Base-by-base conservation (phyloP, 768 basidiomycete genomes). In the Polyporus arcularius region DNA sequence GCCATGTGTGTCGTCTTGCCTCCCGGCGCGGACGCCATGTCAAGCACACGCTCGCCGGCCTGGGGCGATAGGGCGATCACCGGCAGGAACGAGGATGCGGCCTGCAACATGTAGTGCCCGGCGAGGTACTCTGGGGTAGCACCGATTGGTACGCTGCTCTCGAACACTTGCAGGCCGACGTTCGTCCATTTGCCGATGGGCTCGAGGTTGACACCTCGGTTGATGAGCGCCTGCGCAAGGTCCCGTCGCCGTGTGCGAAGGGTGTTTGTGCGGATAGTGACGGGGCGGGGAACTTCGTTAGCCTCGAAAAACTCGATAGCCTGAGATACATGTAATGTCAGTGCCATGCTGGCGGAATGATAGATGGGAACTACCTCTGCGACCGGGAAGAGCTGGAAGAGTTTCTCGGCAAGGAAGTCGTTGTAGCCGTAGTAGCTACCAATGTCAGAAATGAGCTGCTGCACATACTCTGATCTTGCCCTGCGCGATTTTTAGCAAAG, bases 101-200 rank as follows among this genome's bases (percentile, higher is more conserved):
- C 94, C 79, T 99, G 97, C 28, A 98, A 90, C 93, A 99, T 98
- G 76, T 99, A 99, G 72, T 99, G 96, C 2, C 97, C 97, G 0
- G 97, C 95, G 41, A 99, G 86, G 75, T 99, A 99, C 77, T 99
- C 97, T 11, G 97, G 97, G 2, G 97, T 98, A 6, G 97, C 97
- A 72, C 92, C 96, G 63, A 99, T 93, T 0, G 97, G 97, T 2
- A 99, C 95, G 62, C 85, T 88, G 65, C 91, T 93, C 76, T 98
- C 96, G 72, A 98, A 98, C 3, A 99, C 90, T 74, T 98, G 97
- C n/a, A 99, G 82, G 15, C 97, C 97, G 63, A 98, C 96, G 70
- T 98, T 98, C 31, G 93, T 93, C 97, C 97, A 98, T 77, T 98
- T 98, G 32, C 96, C 97, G 65, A 99, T 96, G 21, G 97, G 96